phyloP scores from a whole-genome alignment of 345 rosid genomes.

The Eutrema yunnanense region DNA sequence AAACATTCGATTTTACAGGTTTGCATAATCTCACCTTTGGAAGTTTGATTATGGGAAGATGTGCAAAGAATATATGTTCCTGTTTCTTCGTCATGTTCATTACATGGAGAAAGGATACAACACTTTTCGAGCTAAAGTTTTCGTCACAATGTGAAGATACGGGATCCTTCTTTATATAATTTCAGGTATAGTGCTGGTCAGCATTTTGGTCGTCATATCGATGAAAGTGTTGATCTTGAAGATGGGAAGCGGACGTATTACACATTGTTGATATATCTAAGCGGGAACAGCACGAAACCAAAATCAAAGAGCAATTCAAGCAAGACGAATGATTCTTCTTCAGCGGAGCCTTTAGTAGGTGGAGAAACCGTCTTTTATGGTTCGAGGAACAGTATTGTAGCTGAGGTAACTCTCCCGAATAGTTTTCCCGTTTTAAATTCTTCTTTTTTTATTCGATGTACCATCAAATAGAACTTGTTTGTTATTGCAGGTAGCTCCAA shows the following conservation, averaged over 20 bases:
- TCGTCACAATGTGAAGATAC: not conserved
- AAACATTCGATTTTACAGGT: conserved; percentile 85
- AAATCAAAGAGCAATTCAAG: conserved; percentile 39
- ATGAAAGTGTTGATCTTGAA: conserved; percentile 72
- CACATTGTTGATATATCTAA: conserved; percentile 81
- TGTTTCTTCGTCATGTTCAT: not conserved
- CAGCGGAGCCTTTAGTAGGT: conserved; percentile 55
- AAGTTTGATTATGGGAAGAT: not conserved
- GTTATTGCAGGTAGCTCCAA: conserved; percentile 62
- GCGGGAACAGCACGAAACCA: conserved; percentile 43
- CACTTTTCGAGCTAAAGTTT: not conserved
- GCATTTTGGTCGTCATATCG: conserved; percentile 81
- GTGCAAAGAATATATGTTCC: not conserved
- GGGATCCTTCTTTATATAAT: conserved; percentile 1
- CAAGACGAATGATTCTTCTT: conserved; percentile 38
- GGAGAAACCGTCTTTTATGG: conserved; percentile 95
- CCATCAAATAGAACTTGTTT: not conserved
- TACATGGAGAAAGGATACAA: too few species aligned
- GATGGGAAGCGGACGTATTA: conserved; percentile 67
- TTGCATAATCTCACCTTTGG: not conserved
- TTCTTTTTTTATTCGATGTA: not conserved
- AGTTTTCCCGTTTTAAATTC: not conserved
- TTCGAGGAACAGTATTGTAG: conserved; percentile 63
- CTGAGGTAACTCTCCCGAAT: conserved; percentile 50
- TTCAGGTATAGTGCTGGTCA: conserved; percentile 83